A percentile compares a stretch with the other conserved stretches of the same genome.
Evolutionary conservation across 2,329 filamentous ascomycete genomes (phyloP).

Genomic region (Huntiella decipiens): DNA sequence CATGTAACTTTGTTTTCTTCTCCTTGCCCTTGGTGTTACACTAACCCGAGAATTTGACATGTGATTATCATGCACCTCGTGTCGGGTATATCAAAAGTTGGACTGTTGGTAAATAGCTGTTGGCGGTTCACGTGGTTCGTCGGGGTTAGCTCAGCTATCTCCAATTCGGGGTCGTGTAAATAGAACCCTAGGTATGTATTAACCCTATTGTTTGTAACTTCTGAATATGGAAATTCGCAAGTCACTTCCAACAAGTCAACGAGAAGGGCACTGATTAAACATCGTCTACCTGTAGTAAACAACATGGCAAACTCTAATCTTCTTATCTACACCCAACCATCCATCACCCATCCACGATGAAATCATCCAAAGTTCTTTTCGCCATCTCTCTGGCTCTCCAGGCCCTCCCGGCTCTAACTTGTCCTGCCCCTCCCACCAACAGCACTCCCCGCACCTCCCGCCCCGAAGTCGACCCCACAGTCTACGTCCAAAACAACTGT

Average conservation of each 20-base stretch:
- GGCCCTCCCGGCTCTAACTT: no score
- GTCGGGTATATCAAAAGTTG: no score
- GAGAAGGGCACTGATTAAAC: neutral
- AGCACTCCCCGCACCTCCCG: neutral
- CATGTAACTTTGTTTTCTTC: no score
- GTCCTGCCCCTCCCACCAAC: neutral
- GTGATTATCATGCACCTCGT: no score
- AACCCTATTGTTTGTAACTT: neutral
- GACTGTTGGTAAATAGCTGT: no score
- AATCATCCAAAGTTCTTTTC: neutral
- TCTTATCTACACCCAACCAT: neutral
- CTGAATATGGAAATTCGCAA: neutral
- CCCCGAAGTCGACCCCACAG: conserved; percentile 12
- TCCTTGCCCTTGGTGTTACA: no score
- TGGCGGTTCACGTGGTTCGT: no score
- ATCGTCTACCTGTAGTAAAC: neutral
- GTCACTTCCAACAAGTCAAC: neutral
- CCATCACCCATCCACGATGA: neutral
- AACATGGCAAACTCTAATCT: neutral
- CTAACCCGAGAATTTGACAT: no score
- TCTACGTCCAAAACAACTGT: conserved; percentile 22
- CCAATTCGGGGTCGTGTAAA: no score
- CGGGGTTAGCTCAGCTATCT: no score
- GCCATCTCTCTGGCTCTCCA: no score
- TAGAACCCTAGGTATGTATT: neutral